Evolutionary conservation across 2,329 filamentous ascomycete species (phyloP), one percentile per base, ranked within the genome.

Genomic region (Aspergillus tamarii): DNA sequence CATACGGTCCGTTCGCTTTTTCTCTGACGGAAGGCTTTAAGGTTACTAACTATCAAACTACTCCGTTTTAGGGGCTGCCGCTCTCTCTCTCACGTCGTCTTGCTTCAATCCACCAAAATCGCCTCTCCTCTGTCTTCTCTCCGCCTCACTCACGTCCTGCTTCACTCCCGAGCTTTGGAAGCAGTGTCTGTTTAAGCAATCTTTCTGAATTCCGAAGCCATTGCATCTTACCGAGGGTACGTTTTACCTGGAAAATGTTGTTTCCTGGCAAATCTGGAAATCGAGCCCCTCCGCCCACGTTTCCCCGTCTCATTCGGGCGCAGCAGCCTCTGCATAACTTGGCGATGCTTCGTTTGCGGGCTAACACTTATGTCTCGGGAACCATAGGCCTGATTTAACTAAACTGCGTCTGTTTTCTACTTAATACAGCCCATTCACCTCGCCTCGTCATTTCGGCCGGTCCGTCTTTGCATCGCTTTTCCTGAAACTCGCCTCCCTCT

Each of bases 261-360:
- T 65, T 48, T n/a, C 57, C 46, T 52, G 54, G 63, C 64, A 55
- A 64, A 62, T 67, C 60, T 60, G 66, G 62, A 61, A 63, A 62
- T 60, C 63, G 62, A 61, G 60, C 66, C 66, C 65, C 66, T 68
- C 66, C 66, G 61, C 66, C 66, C 66, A 66, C 66, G 65, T 66
- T 64, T 59, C 57, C 57, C 59, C 55, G 57, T 60, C 59, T 43
- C 48, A 48, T 50, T 43, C 57, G 62, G 59, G 61, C 57, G 23
- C 61, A 57, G 62, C 63, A 60, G 36, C 66, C 59, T 53, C 30
- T 55, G 32, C 34, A 48, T 32, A 60, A 53, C 62, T 28, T 45
- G 16, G 36, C 43, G 34, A 64, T 60, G 60, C 59, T 64, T 68
- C 64, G 62, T 60, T 59, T 30, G 32, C 52, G 34, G 56, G 43